Percentiles rank a stretch among this genome's conserved stretches.
These are phyloP conservation scores for Lagenidium giganteum DNA, from an alignment of 352 stramenopile genomes.

Conservation along the genomic window DNA sequence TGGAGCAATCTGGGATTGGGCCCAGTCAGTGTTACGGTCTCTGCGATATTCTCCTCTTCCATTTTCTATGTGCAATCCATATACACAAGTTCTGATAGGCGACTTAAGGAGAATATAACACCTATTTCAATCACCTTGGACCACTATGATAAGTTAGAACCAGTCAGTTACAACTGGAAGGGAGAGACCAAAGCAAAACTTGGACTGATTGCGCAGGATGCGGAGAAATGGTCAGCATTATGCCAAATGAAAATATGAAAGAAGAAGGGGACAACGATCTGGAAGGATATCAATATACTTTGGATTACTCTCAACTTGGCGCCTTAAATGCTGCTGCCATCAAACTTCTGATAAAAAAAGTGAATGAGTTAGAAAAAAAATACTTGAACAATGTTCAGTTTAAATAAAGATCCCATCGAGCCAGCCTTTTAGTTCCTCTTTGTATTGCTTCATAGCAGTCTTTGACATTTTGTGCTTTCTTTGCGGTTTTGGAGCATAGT, in stretches of 20 bases:
- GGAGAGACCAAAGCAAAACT: constrained; percentile 3
- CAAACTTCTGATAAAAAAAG: constrained; percentile 3
- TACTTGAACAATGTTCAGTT: constrained; percentile 6
- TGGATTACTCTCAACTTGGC: constrained; percentile 4
- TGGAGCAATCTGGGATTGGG: not conserved
- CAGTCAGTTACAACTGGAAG: constrained; percentile 4
- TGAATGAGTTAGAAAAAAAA: constrained; percentile 5
- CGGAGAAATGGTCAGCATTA: constrained; percentile 1
- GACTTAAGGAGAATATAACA: constrained; percentile 8
- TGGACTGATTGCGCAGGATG: constrained; percentile 9
- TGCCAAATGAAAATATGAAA: constrained; percentile 7
- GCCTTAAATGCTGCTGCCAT: constrained; percentile 5
- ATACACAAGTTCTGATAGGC: constrained; percentile 7
- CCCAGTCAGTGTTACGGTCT: no score
- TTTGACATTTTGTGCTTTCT: constrained; percentile 7
- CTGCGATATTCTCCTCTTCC: no score
- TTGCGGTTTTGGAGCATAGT: constrained; percentile 9
- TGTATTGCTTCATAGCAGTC: constrained; percentile 11
- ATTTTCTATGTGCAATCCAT: not conserved
- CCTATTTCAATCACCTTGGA: not conserved
- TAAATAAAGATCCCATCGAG: constrained; percentile 21
- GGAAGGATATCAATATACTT: constrained; percentile 2
- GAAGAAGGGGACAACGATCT: constrained; percentile 3
- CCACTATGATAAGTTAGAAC: constrained; percentile 1
- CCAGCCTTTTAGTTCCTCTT: constrained; percentile 14